Evolutionary conservation across 495 filamentous ascomycete species (phyloP).

Genomic region (Poronia punctata): DNA sequence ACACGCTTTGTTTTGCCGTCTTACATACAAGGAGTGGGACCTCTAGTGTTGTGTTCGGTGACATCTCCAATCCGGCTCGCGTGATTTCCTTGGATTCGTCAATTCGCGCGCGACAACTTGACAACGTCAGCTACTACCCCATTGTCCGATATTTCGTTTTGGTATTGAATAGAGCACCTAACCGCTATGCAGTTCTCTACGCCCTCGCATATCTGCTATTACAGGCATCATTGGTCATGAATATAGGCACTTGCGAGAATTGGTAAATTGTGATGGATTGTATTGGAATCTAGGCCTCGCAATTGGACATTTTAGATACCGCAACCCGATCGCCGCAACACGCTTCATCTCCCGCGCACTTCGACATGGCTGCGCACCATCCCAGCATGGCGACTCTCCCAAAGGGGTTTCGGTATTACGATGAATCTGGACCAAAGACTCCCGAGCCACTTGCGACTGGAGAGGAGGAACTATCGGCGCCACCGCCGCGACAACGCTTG

Average conservation of each 20-base stretch:
- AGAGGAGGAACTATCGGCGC: conserved; percentile 30
- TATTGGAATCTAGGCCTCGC: conserved; percentile 9
- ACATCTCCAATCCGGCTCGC: not conserved
- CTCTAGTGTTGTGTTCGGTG: not conserved
- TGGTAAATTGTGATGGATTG: conserved; percentile 12
- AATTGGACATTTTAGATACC: conserved; percentile 6
- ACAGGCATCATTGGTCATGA: conserved; percentile 3
- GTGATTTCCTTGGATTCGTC: not conserved
- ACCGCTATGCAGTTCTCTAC: conserved; percentile 2
- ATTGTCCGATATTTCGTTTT: not conserved
- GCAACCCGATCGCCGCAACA: not conserved
- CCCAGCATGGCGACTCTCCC: conserved; percentile 35
- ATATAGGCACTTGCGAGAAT: not conserved
- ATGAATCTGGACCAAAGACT: conserved; percentile 31
- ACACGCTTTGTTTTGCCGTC: conserved; percentile 2
- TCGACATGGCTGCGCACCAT: conserved; percentile 33
- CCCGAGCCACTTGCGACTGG: conserved; percentile 33
- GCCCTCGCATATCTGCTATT: not conserved
- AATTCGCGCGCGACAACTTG: not conserved
- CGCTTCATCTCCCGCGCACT: not conserved
- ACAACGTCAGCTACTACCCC: conserved; percentile 3
- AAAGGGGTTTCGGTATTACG: conserved; percentile 32
- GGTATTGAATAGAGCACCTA: not conserved
- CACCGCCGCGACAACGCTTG: conserved; percentile 37
- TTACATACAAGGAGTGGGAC: conserved; percentile 1